Evolutionary conservation across 2,329 filamentous ascomycete species (phyloP).

Genomic region (Chaetomiaceae sp.): DNA sequence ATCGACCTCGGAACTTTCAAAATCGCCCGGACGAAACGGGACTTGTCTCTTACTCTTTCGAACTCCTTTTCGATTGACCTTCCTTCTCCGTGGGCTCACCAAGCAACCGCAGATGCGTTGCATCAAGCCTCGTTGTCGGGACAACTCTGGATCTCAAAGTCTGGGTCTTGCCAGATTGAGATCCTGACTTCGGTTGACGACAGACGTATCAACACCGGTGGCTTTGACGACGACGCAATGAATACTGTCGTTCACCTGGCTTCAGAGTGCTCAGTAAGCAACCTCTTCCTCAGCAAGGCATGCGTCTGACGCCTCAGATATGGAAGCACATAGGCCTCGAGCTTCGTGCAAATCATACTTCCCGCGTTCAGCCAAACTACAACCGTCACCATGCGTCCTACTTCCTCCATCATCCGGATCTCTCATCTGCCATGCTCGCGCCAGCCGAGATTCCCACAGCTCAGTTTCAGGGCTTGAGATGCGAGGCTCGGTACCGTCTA

Average conservation of each 20-base stretch:
- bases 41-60: conserved; percentile 15
- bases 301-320: conserved; percentile 12
- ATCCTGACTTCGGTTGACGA: conserved; percentile 16
- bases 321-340: conserved; percentile 22
- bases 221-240: conserved; percentile 5
- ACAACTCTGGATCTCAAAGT: conserved; percentile 22
- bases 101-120: conserved; percentile 11
- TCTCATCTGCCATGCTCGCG: conserved; percentile 20
- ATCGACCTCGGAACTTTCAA: conserved; percentile 20
- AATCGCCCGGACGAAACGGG: conserved; percentile 9
- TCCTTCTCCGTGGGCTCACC: neutral
- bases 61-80: conserved; percentile 14
- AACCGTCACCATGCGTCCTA: conserved; percentile 9
- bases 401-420: conserved; percentile 22
- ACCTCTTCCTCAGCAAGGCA: neutral
- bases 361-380: neutral
- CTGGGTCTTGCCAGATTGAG: conserved; percentile 21
- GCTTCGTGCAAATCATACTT: conserved; percentile 16
- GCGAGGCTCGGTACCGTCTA: conserved; percentile 14
- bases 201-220: neutral
- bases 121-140: conserved; percentile 12
- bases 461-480: conserved; percentile 16
- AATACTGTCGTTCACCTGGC: conserved; percentile 8
- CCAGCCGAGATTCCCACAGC: conserved; percentile 9
- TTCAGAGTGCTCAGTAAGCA: conserved; percentile 17